phyloP scores from a whole-genome alignment of 2,329 filamentous ascomycete species.

The Ophiostoma perfectum region DNA sequence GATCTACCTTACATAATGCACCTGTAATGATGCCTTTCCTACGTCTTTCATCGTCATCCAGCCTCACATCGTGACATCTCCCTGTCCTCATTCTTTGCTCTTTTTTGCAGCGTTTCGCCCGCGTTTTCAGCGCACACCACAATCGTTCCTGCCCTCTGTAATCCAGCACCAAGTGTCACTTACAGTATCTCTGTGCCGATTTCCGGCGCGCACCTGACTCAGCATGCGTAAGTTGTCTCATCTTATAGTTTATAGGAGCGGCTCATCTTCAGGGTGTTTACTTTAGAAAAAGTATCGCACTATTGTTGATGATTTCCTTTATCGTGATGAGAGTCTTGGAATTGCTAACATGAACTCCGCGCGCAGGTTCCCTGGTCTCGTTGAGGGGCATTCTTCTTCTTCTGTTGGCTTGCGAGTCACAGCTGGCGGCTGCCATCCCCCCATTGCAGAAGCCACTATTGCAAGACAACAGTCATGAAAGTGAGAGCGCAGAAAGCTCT shows the following conservation, averaged over 20 bases:
- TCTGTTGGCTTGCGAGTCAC: constrained; percentile 18
- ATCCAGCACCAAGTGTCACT: not conserved
- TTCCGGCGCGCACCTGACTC: not conserved
- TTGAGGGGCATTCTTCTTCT: constrained; percentile 15
- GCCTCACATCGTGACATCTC: not conserved
- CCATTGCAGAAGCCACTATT: constrained; percentile 21
- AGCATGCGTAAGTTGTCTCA: not conserved
- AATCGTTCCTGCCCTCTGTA: not conserved
- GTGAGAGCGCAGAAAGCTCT: not conserved
- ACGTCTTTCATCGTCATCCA: constrained; percentile 6
- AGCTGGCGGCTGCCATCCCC: constrained; percentile 8
- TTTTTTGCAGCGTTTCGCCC: not conserved
- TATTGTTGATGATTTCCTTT: no score
- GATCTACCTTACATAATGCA: not conserved
- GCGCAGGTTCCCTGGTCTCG: not conserved
- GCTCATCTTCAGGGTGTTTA: not conserved
- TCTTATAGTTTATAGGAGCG: no score
- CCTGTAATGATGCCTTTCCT: constrained; percentile 1
- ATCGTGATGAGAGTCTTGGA: no score
- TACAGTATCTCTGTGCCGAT: not conserved
- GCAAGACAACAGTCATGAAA: not conserved
- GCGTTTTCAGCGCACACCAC: not conserved
- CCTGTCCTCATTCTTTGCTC: not conserved
- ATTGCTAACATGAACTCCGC: not conserved
- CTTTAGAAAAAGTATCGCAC: no score